phyloP scores from a whole-genome alignment of 1,284 basidiomycete genomes.

The Apiotrichum laibachii region DNA sequence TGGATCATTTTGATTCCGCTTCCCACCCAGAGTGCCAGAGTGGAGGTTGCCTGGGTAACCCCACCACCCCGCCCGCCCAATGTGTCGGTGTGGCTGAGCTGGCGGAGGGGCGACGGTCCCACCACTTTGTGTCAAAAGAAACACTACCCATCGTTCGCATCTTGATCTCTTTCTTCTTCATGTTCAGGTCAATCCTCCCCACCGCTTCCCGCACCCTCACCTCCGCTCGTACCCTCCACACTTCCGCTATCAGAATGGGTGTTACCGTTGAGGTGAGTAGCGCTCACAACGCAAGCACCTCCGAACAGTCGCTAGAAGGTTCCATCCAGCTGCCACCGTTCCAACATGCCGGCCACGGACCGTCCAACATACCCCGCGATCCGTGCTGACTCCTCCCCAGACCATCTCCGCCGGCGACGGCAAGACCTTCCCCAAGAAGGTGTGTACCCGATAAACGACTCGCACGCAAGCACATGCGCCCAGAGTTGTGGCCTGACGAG shows the following conservation, averaged over 20 bases:
- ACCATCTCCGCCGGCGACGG: slow-evolving; percentile 50
- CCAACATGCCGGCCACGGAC: too few relatives aligned
- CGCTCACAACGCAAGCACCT: not conserved
- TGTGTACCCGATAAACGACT: not conserved
- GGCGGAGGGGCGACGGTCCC: too few relatives aligned
- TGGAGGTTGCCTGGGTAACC: too few relatives aligned
- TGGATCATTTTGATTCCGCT: too few relatives aligned
- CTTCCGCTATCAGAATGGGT: slow-evolving; percentile 50
- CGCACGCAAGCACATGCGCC: not conserved
- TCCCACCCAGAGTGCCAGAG: too few relatives aligned
- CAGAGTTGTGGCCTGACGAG: too few relatives aligned
- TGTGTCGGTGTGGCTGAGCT: too few relatives aligned
- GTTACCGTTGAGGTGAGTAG: slow-evolving; percentile 46
- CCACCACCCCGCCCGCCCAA: too few relatives aligned
- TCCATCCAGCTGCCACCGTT: too few relatives aligned
- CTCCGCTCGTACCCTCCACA: slow-evolving; percentile 35
- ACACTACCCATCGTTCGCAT: not conserved
- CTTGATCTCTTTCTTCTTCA: not conserved
- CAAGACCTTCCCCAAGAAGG: slow-evolving; percentile 49
- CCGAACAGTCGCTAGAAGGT: not conserved
- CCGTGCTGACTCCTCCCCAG: slow-evolving; percentile 19
- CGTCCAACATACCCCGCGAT: too few relatives aligned
- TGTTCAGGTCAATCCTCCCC: slow-evolving; percentile 20
- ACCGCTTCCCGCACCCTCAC: slow-evolving; percentile 20
- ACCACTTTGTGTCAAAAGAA: not conserved